phyloP scores from a whole-genome alignment of 345 rosid species.

The Stellera chamaejasme region DNA sequence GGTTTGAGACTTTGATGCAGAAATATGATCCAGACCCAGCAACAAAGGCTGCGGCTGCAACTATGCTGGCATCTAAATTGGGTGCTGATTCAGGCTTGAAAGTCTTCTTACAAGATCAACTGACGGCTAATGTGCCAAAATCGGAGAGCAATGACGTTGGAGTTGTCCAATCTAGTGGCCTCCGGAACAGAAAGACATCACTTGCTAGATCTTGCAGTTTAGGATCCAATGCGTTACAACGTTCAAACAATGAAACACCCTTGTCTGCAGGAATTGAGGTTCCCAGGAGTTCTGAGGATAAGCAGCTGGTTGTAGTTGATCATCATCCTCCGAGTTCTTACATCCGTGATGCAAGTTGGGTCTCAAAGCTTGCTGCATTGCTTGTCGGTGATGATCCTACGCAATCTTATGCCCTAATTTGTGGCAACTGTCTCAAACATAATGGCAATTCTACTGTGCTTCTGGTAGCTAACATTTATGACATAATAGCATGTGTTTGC shows the following conservation, averaged over 20 bases:
- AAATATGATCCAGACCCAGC: slow-evolving; percentile 91
- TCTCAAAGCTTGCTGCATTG: slow-evolving; percentile 73
- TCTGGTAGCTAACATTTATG: background rate
- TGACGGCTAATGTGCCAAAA: slow-evolving; percentile 27
- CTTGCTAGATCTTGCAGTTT: slow-evolving; percentile 30
- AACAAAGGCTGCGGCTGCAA: slow-evolving; percentile 92
- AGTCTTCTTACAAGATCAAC: slow-evolving; percentile 53
- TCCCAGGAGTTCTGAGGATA: slow-evolving; percentile 34
- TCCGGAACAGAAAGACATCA: slow-evolving; percentile 55
- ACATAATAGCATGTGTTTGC: too few relatives aligned
- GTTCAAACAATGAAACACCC: slow-evolving; percentile 31
- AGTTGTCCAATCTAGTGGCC: slow-evolving; percentile 45
- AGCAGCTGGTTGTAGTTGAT: slow-evolving; percentile 47
- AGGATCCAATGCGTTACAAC: slow-evolving; percentile 33
- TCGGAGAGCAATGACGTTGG: slow-evolving; percentile 60
- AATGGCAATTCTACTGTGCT: slow-evolving; percentile 43
- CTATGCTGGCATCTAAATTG: slow-evolving; percentile 81
- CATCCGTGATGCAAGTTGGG: slow-evolving; percentile 59
- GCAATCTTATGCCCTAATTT: slow-evolving; percentile 79
- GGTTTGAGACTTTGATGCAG: slow-evolving; percentile 34
- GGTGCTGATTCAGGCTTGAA: slow-evolving; percentile 90
- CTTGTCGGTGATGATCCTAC: slow-evolving; percentile 87
- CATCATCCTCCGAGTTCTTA: slow-evolving; percentile 54
- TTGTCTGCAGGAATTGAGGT: slow-evolving; percentile 25
- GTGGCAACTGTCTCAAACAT: slow-evolving; percentile 85